Conservation (phyloP, 192 early-diverging fungal species). For the Linnemannia zychae region DNA sequence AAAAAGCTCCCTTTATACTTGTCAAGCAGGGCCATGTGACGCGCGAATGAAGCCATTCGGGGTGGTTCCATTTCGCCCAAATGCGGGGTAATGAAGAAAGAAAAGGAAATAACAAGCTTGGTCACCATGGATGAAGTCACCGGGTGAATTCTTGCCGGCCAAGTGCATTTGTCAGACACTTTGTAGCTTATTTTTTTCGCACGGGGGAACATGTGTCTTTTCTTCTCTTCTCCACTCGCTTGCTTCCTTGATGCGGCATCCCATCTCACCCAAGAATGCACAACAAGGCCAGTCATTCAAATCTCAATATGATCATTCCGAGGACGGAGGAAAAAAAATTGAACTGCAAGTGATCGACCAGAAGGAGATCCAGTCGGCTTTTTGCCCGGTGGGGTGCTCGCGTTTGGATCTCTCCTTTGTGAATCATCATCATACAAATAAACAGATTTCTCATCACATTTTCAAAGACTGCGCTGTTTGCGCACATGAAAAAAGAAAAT, state of each 20-base stretch:
- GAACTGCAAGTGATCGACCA: not conserved
- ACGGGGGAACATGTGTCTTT: not conserved
- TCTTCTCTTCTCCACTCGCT: not conserved
- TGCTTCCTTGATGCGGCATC: not conserved
- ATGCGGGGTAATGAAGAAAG: not conserved
- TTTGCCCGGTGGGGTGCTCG: constrained; percentile 1
- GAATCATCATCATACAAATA: not conserved
- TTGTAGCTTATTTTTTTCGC: not conserved
- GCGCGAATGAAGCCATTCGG: not conserved
- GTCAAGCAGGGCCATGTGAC: not conserved
- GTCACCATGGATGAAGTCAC: not conserved
- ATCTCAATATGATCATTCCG: not conserved
- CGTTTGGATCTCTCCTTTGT: not conserved
- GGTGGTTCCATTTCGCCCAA: not conserved
- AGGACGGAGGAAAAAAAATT: not conserved
- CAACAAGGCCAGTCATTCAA: too few relatives aligned
- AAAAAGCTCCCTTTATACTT: not conserved
- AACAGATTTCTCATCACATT: not conserved
- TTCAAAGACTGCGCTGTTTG: not conserved
- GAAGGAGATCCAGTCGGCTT: constrained; percentile 6
- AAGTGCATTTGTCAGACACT: not conserved
- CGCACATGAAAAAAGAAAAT: not conserved
- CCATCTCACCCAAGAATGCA: too few relatives aligned
- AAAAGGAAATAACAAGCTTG: not conserved
- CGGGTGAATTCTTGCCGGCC: not conserved